A percentile compares a stretch with the other conserved stretches of the same genome.
These are phyloP conservation scores for Emmonsiellopsis sp. DNA, from an alignment of 2,329 filamentous ascomycete genomes.

Conservation along the genomic window DNA sequence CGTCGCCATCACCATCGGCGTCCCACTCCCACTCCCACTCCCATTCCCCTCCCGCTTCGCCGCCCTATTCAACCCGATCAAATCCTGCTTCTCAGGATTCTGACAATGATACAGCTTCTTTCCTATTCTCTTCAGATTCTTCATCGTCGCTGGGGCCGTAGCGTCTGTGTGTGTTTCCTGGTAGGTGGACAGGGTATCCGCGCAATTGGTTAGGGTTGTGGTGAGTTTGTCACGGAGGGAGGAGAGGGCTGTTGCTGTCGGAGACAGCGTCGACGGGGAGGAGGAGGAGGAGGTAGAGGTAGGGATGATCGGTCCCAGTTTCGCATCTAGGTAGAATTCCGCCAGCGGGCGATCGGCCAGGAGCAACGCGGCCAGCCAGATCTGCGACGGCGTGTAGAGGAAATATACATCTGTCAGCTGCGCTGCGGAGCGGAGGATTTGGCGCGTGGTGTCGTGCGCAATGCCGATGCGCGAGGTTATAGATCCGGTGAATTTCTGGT, in stretches of 20 bases:
- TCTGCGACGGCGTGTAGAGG: slow-evolving; percentile 87
- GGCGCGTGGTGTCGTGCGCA: slow-evolving; percentile 64
- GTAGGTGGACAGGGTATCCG: slow-evolving; percentile 30
- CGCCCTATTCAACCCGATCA: slow-evolving; percentile 25
- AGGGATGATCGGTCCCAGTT: slow-evolving; percentile 23
- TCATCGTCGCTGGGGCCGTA: slow-evolving; percentile 29
- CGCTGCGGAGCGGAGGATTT: slow-evolving; percentile 67
- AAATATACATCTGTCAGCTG: slow-evolving; percentile 94
- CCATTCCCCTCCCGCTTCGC: slow-evolving; percentile 15
- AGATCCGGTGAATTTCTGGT: slow-evolving; percentile 15
- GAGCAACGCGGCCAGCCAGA: slow-evolving; percentile 73
- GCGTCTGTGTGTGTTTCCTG: slow-evolving; percentile 10
- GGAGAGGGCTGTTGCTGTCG: slow-evolving; percentile 12
- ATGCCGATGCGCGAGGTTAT: slow-evolving; percentile 41
- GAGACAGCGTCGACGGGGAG: neutral
- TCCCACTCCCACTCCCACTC: slow-evolving; percentile 11
- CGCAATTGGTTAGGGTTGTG: slow-evolving; percentile 28
- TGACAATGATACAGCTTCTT: slow-evolving; percentile 42
- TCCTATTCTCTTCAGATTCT: slow-evolving; percentile 35
- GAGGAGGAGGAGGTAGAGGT: neutral
- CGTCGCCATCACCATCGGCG: slow-evolving; percentile 16
- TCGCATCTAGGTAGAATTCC: slow-evolving; percentile 36
- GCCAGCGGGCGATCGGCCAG: slow-evolving; percentile 55
- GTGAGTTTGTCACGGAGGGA: slow-evolving; percentile 29
- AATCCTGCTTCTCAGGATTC: slow-evolving; percentile 38